A percentile compares a stretch with the other conserved stretches of the same genome.
phyloP scores from a whole-genome alignment of 768 basidiomycete genomes.

The Lanmaoa rubissima region DNA sequence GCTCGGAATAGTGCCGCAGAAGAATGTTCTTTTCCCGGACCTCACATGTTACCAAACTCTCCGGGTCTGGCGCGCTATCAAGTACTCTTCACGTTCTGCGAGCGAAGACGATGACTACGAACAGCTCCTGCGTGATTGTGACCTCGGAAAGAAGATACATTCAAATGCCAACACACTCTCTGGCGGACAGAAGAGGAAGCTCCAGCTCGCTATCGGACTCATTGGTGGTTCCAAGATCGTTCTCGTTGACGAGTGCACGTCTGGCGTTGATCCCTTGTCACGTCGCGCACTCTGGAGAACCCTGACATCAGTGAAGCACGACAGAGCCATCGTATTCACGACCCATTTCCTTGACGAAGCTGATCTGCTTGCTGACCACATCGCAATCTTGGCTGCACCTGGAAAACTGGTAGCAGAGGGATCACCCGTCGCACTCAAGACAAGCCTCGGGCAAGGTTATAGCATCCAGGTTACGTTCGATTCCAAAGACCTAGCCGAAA shows the following conservation, averaged over 20 bases:
- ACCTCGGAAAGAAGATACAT: slow-evolving; percentile 66
- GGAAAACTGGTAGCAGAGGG: slow-evolving; percentile 74
- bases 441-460: slow-evolving; percentile 69
- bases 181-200: slow-evolving; percentile 80
- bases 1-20: slow-evolving; percentile 78
- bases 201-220: slow-evolving; percentile 80
- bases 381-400: slow-evolving; percentile 72
- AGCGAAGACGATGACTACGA: slow-evolving; percentile 54
- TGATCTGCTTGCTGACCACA: slow-evolving; percentile 71
- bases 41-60: slow-evolving; percentile 73
- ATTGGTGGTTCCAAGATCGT: slow-evolving; percentile 71
- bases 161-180: slow-evolving; percentile 64
- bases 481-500: slow-evolving; percentile 30
- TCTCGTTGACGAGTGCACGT: slow-evolving; percentile 70
- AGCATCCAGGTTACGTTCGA: slow-evolving; percentile 55
- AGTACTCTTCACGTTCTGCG: slow-evolving; percentile 47
- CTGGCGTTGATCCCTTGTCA: slow-evolving; percentile 80
- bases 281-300: slow-evolving; percentile 76
- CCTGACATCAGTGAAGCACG: slow-evolving; percentile 61
- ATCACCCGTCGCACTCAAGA: slow-evolving; percentile 72
- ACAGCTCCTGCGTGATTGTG: slow-evolving; percentile 68
- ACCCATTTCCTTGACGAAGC: slow-evolving; percentile 85
- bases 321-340: slow-evolving; percentile 71
- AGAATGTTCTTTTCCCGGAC: slow-evolving; percentile 79
- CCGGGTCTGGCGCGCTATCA: slow-evolving; percentile 69